Evolutionary conservation across 192 early-diverging fungal genomes (phyloP).

Genomic region (Dissophora ornata): DNA sequence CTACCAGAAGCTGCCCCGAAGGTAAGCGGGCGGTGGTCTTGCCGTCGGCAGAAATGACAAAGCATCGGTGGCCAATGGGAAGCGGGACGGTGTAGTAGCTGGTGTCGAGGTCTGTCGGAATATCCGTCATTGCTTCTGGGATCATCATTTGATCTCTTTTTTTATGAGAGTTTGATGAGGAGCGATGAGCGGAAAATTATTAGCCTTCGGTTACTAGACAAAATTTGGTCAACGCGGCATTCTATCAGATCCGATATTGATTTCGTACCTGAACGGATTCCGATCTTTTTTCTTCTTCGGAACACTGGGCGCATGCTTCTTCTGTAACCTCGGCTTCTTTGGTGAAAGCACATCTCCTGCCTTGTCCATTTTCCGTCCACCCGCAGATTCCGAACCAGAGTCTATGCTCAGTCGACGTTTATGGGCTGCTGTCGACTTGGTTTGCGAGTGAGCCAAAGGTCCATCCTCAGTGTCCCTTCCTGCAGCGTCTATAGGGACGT

Average conservation of each 20-base stretch:
- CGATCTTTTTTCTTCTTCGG: conserved; percentile 45
- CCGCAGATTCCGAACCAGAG: conserved; percentile 26
- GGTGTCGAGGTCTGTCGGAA: conserved; percentile 61
- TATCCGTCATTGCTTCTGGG: conserved; percentile 61
- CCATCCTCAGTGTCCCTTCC: neutral
- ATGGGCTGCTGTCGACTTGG: conserved; percentile 9
- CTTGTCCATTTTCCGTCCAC: conserved; percentile 21
- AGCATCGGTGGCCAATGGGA: conserved; percentile 67
- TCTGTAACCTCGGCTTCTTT: conserved; percentile 39
- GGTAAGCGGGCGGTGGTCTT: conserved; percentile 32
- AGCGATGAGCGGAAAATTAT: too few relatives aligned
- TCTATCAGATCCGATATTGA: conserved; percentile 5
- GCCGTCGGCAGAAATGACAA: conserved; percentile 65
- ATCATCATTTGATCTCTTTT: conserved; percentile 68
- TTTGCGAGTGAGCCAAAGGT: neutral
- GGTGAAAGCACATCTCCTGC: conserved; percentile 24
- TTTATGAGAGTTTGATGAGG: too few relatives aligned
- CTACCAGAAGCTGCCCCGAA: conserved; percentile 21
- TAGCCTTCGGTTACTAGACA: too few relatives aligned
- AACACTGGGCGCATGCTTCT: conserved; percentile 22
- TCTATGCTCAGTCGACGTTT: conserved; percentile 42
- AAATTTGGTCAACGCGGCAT: neutral
- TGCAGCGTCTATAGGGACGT: neutral
- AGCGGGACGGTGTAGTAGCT: conserved; percentile 65
- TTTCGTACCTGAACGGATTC: conserved; percentile 56